phyloP scores from a whole-genome alignment of 352 stramenopile species.

The Globisporangium solare region DNA sequence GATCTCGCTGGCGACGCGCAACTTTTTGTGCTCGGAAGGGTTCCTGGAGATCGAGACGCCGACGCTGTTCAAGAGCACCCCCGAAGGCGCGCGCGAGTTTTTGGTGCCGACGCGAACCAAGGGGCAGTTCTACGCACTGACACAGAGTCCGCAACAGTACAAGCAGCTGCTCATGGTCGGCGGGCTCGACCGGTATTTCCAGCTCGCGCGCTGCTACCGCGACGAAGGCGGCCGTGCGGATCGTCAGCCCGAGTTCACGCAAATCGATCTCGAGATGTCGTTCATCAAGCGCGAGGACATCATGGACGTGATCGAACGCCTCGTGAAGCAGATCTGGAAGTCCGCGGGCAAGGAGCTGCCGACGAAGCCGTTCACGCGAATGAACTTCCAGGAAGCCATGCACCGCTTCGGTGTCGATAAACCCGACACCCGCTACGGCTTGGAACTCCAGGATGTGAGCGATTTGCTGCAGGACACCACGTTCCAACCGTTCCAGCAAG shows the following conservation, averaged over 20 bases:
- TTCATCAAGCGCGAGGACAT: slow-evolving; percentile 75
- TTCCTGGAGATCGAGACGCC: slow-evolving; percentile 89
- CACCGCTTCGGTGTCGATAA: slow-evolving; percentile 82
- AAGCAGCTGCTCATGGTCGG: slow-evolving; percentile 91
- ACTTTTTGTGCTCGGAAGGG: slow-evolving; percentile 58
- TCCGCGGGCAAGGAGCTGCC: slow-evolving; percentile 40
- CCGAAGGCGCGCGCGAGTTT: slow-evolving; percentile 84
- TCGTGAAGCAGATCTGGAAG: slow-evolving; percentile 68
- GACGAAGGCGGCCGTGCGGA: slow-evolving; percentile 86
- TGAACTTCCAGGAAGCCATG: slow-evolving; percentile 78
- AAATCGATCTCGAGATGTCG: slow-evolving; percentile 90
- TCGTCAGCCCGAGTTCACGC: slow-evolving; percentile 88
- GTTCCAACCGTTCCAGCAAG: slow-evolving; percentile 44
- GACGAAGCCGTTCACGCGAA: slow-evolving; percentile 41
- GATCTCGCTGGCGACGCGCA: slow-evolving; percentile 63
- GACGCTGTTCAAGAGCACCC: slow-evolving; percentile 86
- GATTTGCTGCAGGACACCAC: slow-evolving; percentile 31
- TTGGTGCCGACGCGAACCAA: slow-evolving; percentile 69
- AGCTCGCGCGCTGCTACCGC: slow-evolving; percentile 87
- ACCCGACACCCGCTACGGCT: slow-evolving; percentile 72
- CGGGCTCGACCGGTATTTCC: slow-evolving; percentile 86
- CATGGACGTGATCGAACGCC: slow-evolving; percentile 67
- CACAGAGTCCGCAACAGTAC: slow-evolving; percentile 90
- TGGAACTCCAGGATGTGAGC: slow-evolving; percentile 62
- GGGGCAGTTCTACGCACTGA: slow-evolving; percentile 83